Evolutionary conservation across 768 basidiomycete genomes (phyloP).

Genomic region (Lentinus brumalis): DNA sequence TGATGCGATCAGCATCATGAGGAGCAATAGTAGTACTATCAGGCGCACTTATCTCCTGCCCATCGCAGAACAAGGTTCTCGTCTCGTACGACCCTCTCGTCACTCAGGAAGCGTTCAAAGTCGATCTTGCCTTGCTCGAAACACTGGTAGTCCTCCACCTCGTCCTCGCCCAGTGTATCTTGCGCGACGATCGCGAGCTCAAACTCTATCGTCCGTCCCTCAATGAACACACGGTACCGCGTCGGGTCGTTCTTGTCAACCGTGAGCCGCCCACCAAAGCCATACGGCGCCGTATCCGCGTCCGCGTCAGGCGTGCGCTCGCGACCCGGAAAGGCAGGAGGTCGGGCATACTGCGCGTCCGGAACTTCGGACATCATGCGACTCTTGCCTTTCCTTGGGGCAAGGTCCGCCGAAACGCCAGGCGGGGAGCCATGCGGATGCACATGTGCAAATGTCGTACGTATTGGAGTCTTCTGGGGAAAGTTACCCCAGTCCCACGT

Average conservation of each 20-base stretch:
- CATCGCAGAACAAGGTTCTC: constrained; percentile 75
- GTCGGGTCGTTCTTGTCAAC: constrained; percentile 62
- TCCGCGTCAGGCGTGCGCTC: constrained; percentile 27
- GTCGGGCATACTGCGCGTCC: constrained; percentile 12
- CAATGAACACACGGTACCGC: constrained; percentile 64
- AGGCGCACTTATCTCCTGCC: constrained; percentile 60
- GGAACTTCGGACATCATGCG: constrained; percentile 22
- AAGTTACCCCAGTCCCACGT: constrained; percentile 96
- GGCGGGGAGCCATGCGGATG: constrained; percentile 31
- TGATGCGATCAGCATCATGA: neutral
- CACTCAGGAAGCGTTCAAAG: constrained; percentile 65
- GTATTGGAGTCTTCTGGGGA: constrained; percentile 75
- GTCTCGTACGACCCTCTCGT: constrained; percentile 61
- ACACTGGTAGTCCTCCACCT: constrained; percentile 52
- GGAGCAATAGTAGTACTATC: neutral
- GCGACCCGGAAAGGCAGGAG: constrained; percentile 25
- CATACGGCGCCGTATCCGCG: constrained; percentile 36
- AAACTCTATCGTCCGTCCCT: constrained; percentile 62
- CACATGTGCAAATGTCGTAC: constrained; percentile 42
- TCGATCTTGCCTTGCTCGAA: constrained; percentile 68
- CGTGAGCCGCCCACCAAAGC: constrained; percentile 56
- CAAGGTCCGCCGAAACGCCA: constrained; percentile 11
- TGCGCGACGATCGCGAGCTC: constrained; percentile 65
- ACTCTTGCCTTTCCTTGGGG: constrained; percentile 17
- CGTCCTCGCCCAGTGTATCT: constrained; percentile 41